These are phyloP conservation scores for Phytophthora capsici DNA, from an alignment of 352 stramenopile genomes.

Conservation along the genomic window DNA sequence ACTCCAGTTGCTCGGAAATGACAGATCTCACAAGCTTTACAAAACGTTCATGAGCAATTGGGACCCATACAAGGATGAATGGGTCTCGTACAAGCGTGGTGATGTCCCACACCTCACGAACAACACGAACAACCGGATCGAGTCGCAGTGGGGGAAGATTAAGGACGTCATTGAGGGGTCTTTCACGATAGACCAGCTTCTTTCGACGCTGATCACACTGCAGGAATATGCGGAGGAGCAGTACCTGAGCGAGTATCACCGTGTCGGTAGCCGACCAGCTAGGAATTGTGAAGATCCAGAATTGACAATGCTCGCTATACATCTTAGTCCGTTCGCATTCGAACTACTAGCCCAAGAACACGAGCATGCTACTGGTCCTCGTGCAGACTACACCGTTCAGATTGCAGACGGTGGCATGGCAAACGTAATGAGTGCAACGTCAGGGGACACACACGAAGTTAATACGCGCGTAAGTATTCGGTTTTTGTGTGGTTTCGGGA, in stretches of 20 bases:
- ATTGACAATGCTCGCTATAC: neutral
- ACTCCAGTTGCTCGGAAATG: neutral
- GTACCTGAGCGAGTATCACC: neutral
- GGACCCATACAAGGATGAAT: neutral
- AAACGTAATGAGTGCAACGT: neutral
- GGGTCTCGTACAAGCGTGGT: too few relatives aligned
- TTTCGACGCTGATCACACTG: too few relatives aligned
- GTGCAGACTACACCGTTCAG: neutral
- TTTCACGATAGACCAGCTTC: too few relatives aligned
- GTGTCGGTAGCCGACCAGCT: neutral
- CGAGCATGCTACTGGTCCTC: neutral
- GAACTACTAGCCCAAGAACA: neutral
- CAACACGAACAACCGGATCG: too few relatives aligned
- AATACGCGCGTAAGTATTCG: too few relatives aligned
- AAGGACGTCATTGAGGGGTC: too few relatives aligned
- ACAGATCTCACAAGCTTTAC: neutral
- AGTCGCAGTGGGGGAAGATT: too few relatives aligned
- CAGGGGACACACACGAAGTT: too few relatives aligned
- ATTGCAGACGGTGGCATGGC: too few relatives aligned
- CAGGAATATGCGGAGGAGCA: too few relatives aligned
- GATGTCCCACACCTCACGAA: too few relatives aligned
- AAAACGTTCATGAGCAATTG: neutral
- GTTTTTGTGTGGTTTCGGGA: too few relatives aligned
- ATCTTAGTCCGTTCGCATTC: neutral
- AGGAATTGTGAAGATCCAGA: neutral